Evolutionary conservation across 202 grass and related monocot genomes (phyloP).

Genomic region (Thinopyrum obtusiflorum): DNA sequence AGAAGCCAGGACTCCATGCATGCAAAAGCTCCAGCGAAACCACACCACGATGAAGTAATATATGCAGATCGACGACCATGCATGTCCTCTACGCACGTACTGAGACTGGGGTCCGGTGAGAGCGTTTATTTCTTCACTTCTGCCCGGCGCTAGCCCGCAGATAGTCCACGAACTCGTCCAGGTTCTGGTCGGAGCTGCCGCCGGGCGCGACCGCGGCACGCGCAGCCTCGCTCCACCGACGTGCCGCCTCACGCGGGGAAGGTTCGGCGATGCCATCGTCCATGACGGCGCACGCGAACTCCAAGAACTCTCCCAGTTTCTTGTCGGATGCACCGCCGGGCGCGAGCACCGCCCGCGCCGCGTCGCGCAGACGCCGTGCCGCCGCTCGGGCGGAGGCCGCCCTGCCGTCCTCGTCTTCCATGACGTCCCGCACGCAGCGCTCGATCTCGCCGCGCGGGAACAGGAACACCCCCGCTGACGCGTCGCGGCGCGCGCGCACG

Average conservation of each 20-base stretch:
- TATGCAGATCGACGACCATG: too few relatives aligned
- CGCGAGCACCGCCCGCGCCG: neutral
- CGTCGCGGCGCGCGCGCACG: conserved; percentile 26
- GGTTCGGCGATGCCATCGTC: neutral
- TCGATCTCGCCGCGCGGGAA: conserved; percentile 40
- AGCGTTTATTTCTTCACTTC: neutral
- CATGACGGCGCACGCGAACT: conserved; percentile 47
- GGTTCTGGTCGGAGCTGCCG: conserved; percentile 48
- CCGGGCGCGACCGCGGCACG: conserved; percentile 22
- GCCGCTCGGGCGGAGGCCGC: neutral
- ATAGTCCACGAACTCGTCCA: conserved; percentile 61
- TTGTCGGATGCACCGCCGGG: neutral
- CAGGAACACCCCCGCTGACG: neutral
- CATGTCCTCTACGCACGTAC: too few relatives aligned
- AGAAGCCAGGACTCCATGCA: too few relatives aligned
- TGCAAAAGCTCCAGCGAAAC: too few relatives aligned
- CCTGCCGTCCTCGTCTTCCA: conserved; percentile 15
- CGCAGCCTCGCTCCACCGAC: conserved; percentile 34
- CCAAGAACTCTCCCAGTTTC: conserved; percentile 31
- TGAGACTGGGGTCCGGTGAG: too few relatives aligned
- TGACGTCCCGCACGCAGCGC: conserved; percentile 42
- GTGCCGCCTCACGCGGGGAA: neutral
- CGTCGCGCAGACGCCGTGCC: neutral
- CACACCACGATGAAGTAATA: too few relatives aligned
- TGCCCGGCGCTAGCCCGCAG: conserved; percentile 12